Evolutionary conservation across 169 alveolate species (phyloP), one percentile per base, ranked within the genome.

Genomic region (Cryptosporidium canis): DNA sequence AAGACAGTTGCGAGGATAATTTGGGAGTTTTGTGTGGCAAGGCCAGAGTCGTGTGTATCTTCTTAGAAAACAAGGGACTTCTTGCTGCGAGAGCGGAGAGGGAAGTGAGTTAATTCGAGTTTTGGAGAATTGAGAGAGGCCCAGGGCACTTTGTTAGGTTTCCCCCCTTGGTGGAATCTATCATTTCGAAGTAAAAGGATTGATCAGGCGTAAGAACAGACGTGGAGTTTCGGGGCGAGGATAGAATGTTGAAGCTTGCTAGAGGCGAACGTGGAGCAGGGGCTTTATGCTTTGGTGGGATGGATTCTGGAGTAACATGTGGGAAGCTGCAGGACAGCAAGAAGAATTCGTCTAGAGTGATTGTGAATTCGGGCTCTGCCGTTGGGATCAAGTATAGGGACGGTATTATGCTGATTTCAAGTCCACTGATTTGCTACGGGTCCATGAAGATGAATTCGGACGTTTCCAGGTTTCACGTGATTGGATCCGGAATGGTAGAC

Each of bases 311-410:
- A n/a, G n/a, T n/a, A 31, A 21, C 6, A 7, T 3, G 16, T 11
- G 70, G 35, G 67, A 11, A 24, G 37, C 43, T 51, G 63, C 29
- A 51, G 18, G 63, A 51, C 7, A 51, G 63, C 24, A 70, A 37
- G 21, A 70, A 70, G 68, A 48, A 70, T 47, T 70, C 84, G 0
- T 70, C 84, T 14, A 77, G 65, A 35, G 47, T 77, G 11, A 77
- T 77, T 11, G 87, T 77, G 24, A 61, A 61, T 45, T 58, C 87
- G n/a, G 87, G 87, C 24, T 55, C 87, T 8, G 87, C 61, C 3
- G 66, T 77, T 11, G 87, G 87, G n/a, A 37, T 77, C 31, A 77
- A 77, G 18, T 77, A 77, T 45, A 77, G 41, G 21, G 87, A 77
- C 5, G 87, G 87, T 0, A 61, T 77, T 27, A 77, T 77, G 87